Evolutionary conservation across 257 asterid species (phyloP).

Genomic region (Coffea canephora): DNA sequence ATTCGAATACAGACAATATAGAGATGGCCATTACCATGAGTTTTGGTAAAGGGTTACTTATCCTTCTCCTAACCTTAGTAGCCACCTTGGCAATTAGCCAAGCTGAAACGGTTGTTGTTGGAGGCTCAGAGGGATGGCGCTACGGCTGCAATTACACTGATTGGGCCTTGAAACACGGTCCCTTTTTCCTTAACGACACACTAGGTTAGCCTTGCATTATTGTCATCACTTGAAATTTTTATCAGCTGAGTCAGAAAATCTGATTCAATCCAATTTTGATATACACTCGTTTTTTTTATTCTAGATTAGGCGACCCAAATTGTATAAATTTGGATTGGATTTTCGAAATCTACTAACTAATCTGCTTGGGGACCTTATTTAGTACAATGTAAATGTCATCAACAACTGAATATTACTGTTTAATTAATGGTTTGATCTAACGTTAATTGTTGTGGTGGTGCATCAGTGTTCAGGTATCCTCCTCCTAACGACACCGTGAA

Average conservation of each 20-base stretch:
- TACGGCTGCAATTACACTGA: conserved; percentile 5
- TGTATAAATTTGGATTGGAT: not conserved
- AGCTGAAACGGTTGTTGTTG: not conserved
- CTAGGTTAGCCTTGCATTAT: not conserved
- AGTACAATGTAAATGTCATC: no score
- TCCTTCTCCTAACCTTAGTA: not conserved
- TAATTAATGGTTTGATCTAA: not conserved
- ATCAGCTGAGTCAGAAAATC: not conserved
- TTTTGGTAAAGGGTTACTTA: not conserved
- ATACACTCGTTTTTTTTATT: no score
- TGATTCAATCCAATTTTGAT: not conserved
- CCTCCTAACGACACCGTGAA: not conserved
- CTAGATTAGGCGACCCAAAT: not conserved
- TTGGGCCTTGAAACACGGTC: conserved; percentile 7
- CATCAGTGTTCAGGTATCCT: conserved; percentile 1
- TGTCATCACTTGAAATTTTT: not conserved
- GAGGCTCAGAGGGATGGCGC: conserved; percentile 13
- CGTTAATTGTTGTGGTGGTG: not conserved
- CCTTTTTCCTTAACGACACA: not conserved
- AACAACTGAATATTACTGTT: not conserved
- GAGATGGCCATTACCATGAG: not conserved
- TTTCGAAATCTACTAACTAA: not conserved
- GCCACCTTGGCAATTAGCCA: conserved; percentile 4
- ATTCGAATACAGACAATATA: not conserved
- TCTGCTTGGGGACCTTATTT: not conserved